Evolutionary conservation across 805 yeast species (phyloP), one percentile per base, ranked within the genome.

Genomic region (Myxozyma mucilagina): DNA sequence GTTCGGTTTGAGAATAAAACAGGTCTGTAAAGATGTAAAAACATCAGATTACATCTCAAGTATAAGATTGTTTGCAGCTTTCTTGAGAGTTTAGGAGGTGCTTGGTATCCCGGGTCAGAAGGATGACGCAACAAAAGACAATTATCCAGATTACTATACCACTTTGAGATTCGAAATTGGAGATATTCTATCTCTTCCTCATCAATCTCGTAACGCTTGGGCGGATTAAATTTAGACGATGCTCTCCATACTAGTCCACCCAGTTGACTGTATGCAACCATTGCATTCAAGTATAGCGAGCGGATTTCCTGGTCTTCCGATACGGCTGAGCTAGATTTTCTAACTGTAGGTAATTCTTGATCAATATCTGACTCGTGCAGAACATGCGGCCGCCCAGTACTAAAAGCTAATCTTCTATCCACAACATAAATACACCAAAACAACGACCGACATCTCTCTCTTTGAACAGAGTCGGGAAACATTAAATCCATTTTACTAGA

Each of bases 401-500:
- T 67, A 24, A 65, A 53, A 6, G 71, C 56, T 39, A 69, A 18
- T 5, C 70, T 57, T 9, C 71, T 61, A 36, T 69, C 72, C 53
- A 67, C 54, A n/a, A 65, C 64, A 51, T 67, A 69, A 11, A 69
- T 35, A 29, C 65, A 66, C 72, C 72, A 69, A 54, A 69, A 69
- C 24, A 69, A 44, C n/a, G 53, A 45, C 9, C 68, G 54, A 16
- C 56, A 53, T 32, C 65, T 44, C 44, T 69, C 69, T 24, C 61
- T 48, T 20, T 63, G 66, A 24, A 43, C 55, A 4, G 48, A 60
- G 42, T 51, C 59, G 1, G 64, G 56, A 38, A 57, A 59, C 34
- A 38, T 44, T 45, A 39, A 49, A 34, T 60, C 60, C 50, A 59
- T 38, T 20, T 65, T 68, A 13, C 56, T 47, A 6, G 50, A 39